phyloP scores from a whole-genome alignment of 441 rosid species.

The Syzygium syzygioides region DNA sequence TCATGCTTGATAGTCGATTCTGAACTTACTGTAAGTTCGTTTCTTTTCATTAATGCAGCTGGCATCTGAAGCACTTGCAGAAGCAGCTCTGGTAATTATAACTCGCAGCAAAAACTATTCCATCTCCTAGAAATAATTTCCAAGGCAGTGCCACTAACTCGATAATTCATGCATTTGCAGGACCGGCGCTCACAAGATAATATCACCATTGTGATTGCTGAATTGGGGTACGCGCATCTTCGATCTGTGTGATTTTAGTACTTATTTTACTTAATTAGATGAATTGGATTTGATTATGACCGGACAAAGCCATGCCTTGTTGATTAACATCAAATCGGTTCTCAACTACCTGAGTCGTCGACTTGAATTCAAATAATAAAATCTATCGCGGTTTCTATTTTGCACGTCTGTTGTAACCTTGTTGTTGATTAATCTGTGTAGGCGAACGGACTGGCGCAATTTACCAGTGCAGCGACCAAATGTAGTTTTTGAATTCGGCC shows the following conservation, averaged over 20 bases:
- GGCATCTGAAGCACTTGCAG: constrained; percentile 84
- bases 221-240: constrained; percentile 59
- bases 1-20: not conserved
- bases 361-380: not conserved
- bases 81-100: constrained; percentile 61
- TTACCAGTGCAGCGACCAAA: constrained; percentile 57
- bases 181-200: constrained; percentile 80
- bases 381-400: not conserved
- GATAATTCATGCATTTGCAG: constrained; percentile 33
- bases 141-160: not conserved
- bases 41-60: constrained; percentile 40
- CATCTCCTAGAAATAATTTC: constrained; percentile 1
- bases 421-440: constrained; percentile 6
- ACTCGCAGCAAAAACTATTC: not conserved
- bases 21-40: not conserved
- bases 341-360: not conserved
- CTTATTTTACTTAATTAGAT: not conserved
- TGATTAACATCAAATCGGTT: not conserved
- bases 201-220: constrained; percentile 77
- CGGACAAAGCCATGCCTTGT: not conserved
- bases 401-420: not conserved
- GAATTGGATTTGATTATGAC: not conserved
- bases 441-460: constrained; percentile 77
- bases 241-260: not conserved
- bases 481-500: constrained; percentile 49